These are phyloP conservation scores for Cercospora nicotianae DNA, from an alignment of 2,329 filamentous ascomycete genomes.

Conservation along the genomic window DNA sequence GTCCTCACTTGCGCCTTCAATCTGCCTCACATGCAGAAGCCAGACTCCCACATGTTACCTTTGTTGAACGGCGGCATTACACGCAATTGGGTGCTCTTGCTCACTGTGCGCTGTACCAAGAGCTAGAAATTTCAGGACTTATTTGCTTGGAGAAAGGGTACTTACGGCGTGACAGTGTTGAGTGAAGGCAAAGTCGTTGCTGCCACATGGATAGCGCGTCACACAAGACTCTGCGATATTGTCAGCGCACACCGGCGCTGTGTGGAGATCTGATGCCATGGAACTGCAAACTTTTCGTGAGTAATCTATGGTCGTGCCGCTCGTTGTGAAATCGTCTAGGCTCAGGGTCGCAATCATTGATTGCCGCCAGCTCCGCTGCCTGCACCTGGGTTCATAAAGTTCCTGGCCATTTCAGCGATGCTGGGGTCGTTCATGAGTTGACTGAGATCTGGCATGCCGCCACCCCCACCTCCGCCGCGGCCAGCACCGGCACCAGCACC, in stretches of 20 bases:
- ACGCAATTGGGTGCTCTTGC: not conserved
- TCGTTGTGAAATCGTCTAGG: not conserved
- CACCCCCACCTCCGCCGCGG: constrained; percentile 49
- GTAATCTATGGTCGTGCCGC: not conserved
- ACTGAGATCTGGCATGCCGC: constrained; percentile 85
- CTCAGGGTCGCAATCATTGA: not conserved
- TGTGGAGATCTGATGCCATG: not conserved
- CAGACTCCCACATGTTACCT: not conserved
- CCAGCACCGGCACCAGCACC: constrained; percentile 40
- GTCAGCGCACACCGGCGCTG: not conserved
- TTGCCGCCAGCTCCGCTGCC: constrained; percentile 22
- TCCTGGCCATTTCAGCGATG: too few species aligned
- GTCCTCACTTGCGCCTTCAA: not conserved
- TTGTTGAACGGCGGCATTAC: not conserved
- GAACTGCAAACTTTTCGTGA: not conserved
- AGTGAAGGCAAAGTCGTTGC: not conserved
- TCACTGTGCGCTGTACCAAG: not conserved
- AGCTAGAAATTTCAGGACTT: not conserved
- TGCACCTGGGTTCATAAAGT: not conserved
- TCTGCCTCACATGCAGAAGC: not conserved
- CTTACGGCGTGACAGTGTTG: not conserved
- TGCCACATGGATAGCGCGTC: not conserved
- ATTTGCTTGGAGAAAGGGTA: not conserved
- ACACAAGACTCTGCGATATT: not conserved
- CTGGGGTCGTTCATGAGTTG: constrained; percentile 87